Evolutionary conservation across 2,329 filamentous ascomycete species (phyloP).

Genomic region (Ophiostoma sp.): DNA sequence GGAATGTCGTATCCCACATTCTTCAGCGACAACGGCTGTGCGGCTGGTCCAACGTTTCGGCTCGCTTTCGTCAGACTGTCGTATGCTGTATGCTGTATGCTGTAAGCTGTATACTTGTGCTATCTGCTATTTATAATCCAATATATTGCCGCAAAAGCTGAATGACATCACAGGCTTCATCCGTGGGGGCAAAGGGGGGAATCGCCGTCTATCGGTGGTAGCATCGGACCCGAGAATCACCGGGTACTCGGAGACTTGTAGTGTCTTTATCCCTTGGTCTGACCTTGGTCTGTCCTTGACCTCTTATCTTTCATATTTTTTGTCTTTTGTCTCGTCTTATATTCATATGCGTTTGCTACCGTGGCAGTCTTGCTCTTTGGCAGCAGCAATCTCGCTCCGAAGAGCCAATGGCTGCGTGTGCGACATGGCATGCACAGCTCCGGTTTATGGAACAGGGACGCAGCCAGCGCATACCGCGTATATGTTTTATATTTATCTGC

Average conservation of each 20-base stretch:
- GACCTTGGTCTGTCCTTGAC: not conserved
- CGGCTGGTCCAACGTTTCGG: not conserved
- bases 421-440: not conserved
- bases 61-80: not conserved
- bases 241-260: not conserved
- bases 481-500: not conserved
- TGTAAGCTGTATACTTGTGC: not conserved
- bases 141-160: not conserved
- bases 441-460: not conserved
- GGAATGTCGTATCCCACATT: not conserved
- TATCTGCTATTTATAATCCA: not conserved
- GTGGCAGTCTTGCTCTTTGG: not conserved
- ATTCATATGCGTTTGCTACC: not conserved
- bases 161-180: not conserved
- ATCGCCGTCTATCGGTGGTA: not conserved
- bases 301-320: not conserved
- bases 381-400: conserved; percentile 4
- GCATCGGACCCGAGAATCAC: not conserved
- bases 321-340: not conserved
- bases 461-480: not conserved
- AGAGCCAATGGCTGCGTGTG: not conserved
- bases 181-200: not conserved
- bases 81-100: no score
- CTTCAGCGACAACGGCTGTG: not conserved
- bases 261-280: not conserved